phyloP scores from a whole-genome alignment of 2,329 filamentous ascomycete genomes.

The Hypoxylon sp. region DNA sequence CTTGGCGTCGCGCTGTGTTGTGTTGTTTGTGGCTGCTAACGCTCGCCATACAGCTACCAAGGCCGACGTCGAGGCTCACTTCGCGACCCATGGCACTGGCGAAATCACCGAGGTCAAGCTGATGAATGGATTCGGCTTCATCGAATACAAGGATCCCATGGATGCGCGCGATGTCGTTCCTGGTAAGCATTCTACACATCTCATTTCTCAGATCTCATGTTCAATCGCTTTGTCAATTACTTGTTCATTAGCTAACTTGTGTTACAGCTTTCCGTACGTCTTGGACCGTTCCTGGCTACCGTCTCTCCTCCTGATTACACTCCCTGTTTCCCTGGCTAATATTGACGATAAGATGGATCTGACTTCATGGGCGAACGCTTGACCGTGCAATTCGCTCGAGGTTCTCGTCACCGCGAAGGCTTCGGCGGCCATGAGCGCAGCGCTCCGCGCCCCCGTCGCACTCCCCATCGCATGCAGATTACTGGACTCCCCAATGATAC shows the following conservation, averaged over 20 bases:
- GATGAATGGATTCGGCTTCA: constrained; percentile 99
- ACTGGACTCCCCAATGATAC: constrained; percentile 97
- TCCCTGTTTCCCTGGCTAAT: constrained; percentile 57
- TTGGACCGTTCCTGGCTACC: constrained; percentile 55
- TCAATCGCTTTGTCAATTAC: constrained; percentile 12
- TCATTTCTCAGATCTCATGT: constrained; percentile 24
- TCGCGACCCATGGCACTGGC: constrained; percentile 94
- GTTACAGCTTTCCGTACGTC: constrained; percentile 73
- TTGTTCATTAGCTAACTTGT: constrained; percentile 48
- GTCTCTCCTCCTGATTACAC: constrained; percentile 52
- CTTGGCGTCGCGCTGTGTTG: constrained; percentile 29
- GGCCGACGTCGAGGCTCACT: constrained; percentile 95
- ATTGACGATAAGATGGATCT: constrained; percentile 80
- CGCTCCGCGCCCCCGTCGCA: constrained; percentile 86
- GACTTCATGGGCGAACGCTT: constrained; percentile 98
- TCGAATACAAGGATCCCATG: constrained; percentile 98
- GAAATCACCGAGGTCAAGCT: constrained; percentile 99
- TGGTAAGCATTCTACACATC: constrained; percentile 72
- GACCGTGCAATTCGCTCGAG: constrained; percentile 97
- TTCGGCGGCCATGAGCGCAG: constrained; percentile 70
- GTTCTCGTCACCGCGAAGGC: constrained; percentile 72
- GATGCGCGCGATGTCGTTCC: constrained; percentile 98
- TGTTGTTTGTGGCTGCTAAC: constrained; percentile 32
- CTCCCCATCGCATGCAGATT: constrained; percentile 96
- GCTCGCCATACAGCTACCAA: constrained; percentile 73